Evolutionary conservation across 352 stramenopile species (phyloP).

Genomic region (Pythium chondricola): DNA sequence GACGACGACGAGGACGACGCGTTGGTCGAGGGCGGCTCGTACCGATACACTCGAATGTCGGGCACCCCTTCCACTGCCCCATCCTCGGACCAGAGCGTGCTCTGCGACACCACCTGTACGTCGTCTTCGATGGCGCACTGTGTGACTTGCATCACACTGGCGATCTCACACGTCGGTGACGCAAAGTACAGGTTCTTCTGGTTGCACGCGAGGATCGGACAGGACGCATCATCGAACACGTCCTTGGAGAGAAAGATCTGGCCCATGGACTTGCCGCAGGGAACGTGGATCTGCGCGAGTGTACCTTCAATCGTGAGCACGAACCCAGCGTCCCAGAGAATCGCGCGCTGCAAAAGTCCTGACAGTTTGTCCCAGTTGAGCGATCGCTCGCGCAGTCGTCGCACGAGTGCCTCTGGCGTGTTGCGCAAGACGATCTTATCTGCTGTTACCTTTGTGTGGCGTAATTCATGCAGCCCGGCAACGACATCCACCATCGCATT

Average conservation of each 20-base stretch:
- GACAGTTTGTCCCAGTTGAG: constrained; percentile 21
- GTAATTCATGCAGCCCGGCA: constrained; percentile 12
- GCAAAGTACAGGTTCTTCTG: constrained; percentile 28
- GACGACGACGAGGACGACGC: too few species aligned
- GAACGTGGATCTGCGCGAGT: constrained; percentile 41
- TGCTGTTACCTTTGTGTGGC: neutral
- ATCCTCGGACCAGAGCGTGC: constrained; percentile 39
- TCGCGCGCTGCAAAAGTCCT: constrained; percentile 35
- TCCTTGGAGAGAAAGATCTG: constrained; percentile 36
- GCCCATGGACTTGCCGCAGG: constrained; percentile 39
- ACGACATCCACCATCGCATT: constrained; percentile 20
- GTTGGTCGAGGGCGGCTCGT: constrained; percentile 1
- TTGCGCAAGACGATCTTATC: constrained; percentile 9
- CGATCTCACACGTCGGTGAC: constrained; percentile 21
- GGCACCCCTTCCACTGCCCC: constrained; percentile 17
- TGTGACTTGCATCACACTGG: constrained; percentile 14
- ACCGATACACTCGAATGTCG: constrained; percentile 31
- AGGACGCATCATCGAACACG: constrained; percentile 20
- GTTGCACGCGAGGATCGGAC: constrained; percentile 21
- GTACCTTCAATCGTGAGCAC: constrained; percentile 27
- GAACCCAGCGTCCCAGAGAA: constrained; percentile 48
- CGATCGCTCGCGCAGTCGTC: constrained; percentile 6
- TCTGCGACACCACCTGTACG: constrained; percentile 11
- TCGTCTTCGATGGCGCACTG: constrained; percentile 31
- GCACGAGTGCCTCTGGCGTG: constrained; percentile 4